Base-by-base conservation (phyloP, 176 grass and related monocot species). In the Bothriochloa decipiens region DNA sequence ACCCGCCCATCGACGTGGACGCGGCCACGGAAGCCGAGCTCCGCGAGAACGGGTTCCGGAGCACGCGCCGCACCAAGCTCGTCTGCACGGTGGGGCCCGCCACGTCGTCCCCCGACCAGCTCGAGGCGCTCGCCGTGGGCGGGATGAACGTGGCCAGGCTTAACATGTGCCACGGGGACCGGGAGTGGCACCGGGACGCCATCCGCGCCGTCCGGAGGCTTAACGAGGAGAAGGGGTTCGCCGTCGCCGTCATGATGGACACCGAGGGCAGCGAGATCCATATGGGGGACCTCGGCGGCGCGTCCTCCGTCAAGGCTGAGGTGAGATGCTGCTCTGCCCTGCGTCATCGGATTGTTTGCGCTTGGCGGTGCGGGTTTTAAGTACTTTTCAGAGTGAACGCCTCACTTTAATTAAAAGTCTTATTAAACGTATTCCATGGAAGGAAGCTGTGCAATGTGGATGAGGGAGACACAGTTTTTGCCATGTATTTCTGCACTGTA, bases 241-340 rank as follows among this genome's bases (percentile, higher is more conserved):
- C 93, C 22, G 88, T 99, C 68, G 93, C 93, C 57, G 87, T 99
- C 53, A 99, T 99, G 96, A 94, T 99, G 93, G 96, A 99, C 70
- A 99, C 96, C 3, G 93, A 99, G 91, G 96, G 96, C 57, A 96
- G 93, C 70, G 96, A 99, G 83, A 99, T 99, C 75, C 93, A 96
- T 80, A 96, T 99, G 96, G 96, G 96, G 0, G 93, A 96, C 88
- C 93, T 99, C 65, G 96, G 96, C 23, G 93, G 96, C 28, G 87
- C 93, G 3, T 22, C 96, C 0, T 91, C 93, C 46, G 87, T 93
- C 69, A 98, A 95, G 83, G 93, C 91, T 18, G 93, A 98, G 96
- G 93, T 98, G 65, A 88, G 77, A 2, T 47, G 53, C 32, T 61
- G 40, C 1, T 32, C 2, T 36, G 16, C 50, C 32, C 1, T 32